Conservation (phyloP, 2,329 filamentous ascomycete genomes). For the Colletotrichum limetticola region DNA sequence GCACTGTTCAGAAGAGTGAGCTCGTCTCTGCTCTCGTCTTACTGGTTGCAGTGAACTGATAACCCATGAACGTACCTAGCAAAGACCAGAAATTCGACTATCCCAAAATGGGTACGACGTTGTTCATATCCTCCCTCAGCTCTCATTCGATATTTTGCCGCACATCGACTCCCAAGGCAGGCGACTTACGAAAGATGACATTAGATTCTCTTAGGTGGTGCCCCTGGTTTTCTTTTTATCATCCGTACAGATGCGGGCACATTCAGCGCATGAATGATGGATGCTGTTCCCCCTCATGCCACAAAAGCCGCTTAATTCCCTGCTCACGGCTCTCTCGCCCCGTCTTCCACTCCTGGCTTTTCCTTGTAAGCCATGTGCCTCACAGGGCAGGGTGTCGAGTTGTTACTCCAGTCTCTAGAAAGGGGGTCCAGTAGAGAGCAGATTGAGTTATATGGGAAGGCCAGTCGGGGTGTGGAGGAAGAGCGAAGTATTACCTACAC, state of each 20-base stretch:
- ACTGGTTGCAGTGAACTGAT: not conserved
- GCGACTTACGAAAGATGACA: constrained; percentile 19
- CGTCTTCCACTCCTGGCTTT: not conserved
- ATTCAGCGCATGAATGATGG: not conserved
- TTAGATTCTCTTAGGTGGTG: constrained; percentile 13
- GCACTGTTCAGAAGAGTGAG: not conserved
- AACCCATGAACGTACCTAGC: not conserved
- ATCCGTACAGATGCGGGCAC: not conserved
- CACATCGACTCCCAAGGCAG: not conserved
- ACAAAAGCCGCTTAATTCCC: constrained; percentile 23
- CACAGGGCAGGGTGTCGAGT: constrained; percentile 14
- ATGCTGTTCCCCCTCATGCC: not conserved
- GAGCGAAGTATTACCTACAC: not conserved
- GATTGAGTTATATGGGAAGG: not conserved
- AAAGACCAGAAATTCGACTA: not conserved
- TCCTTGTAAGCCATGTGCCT: constrained; percentile 29
- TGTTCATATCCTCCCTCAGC: not conserved
- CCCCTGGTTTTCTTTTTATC: not conserved
- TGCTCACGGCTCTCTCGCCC: not conserved
- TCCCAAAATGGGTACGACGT: not conserved
- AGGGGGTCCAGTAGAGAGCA: not conserved
- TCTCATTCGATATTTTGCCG: not conserved
- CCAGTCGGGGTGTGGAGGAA: not conserved
- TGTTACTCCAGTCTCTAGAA: not conserved
- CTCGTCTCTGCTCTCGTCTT: not conserved